A percentile compares a stretch with the other conserved stretches of the same genome.
These are phyloP conservation scores for Neurospora sublineolata DNA, from an alignment of 495 filamentous ascomycete genomes.

Conservation along the genomic window DNA sequence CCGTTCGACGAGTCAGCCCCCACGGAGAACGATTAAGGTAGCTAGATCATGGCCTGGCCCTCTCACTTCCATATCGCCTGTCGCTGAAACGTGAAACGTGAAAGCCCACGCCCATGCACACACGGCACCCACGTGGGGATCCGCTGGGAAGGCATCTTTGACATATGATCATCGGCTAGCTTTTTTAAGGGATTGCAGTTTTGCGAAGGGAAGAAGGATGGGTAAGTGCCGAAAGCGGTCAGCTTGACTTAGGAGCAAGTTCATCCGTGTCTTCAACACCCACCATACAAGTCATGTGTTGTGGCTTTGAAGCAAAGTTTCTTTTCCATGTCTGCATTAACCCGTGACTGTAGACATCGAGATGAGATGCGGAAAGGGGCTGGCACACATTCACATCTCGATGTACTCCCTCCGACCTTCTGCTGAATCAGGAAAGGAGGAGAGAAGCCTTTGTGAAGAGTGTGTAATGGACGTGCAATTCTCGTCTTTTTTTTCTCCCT, in stretches of 20 bases:
- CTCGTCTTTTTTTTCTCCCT: not conserved
- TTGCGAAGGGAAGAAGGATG: not conserved
- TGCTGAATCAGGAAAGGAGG: not conserved
- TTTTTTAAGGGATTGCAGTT: not conserved
- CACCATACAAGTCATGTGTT: too few relatives aligned
- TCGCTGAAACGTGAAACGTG: not conserved
- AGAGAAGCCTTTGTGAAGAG: not conserved
- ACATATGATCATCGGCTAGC: not conserved
- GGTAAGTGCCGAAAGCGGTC: not conserved
- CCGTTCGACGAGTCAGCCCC: not conserved
- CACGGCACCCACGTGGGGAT: not conserved
- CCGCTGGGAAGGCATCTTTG: not conserved
- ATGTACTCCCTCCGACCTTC: not conserved
- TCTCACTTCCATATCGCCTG: not conserved
- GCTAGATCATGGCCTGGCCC: too few relatives aligned
- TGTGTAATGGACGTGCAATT: not conserved
- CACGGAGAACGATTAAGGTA: not conserved
- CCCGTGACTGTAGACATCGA: not conserved
- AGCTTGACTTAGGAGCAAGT: not conserved
- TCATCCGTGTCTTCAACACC: not conserved
- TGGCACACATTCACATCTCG: not conserved
- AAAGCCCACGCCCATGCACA: not conserved
- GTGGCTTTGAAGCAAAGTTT: not conserved
- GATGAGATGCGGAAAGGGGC: not conserved
- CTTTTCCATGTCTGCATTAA: too few relatives aligned